A percentile compares a stretch with the other conserved stretches of the same genome.
Conservation (phyloP, 441 rosid species). For the Raphanus hybrid region DNA sequence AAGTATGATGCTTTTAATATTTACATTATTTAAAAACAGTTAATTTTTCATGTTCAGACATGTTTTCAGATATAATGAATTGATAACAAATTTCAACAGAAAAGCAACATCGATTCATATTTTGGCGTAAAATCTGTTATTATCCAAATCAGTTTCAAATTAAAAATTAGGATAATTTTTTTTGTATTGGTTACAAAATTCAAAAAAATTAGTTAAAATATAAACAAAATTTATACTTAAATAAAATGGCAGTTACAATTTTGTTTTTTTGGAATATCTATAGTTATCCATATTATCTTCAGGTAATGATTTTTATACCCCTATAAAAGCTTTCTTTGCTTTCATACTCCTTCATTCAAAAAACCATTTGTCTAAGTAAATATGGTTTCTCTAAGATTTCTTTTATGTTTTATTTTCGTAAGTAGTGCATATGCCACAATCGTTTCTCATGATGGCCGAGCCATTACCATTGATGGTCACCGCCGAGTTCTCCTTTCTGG, state of each 20-base stretch:
- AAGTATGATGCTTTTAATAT: too few species aligned
- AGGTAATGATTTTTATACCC: background rate
- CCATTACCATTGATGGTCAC: constrained; percentile 40
- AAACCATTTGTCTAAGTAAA: too few species aligned
- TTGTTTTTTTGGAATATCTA: background rate
- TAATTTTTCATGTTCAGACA: too few species aligned
- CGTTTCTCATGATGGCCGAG: constrained; percentile 16
- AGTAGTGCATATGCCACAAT: constrained; percentile 24
- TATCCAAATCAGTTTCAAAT: background rate
- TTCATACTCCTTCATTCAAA: background rate
- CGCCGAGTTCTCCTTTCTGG: too few species aligned
- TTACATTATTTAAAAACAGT: background rate
- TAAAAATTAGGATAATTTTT: background rate
- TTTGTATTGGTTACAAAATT: background rate
- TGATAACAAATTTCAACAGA: too few species aligned
- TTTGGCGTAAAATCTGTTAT: background rate
- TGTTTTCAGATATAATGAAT: too few species aligned
- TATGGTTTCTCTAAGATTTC: too few species aligned
- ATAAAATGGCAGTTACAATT: background rate
- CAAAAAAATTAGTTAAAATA: background rate
- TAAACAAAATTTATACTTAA: background rate
- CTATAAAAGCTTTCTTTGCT: background rate
- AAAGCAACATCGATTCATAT: background rate
- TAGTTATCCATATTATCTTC: background rate
- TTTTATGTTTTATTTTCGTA: background rate